A percentile compares a stretch with the other conserved stretches of the same genome.
These are phyloP conservation scores for Datisca glomerata DNA, from an alignment of 306 rosid species.

Conservation along the genomic window DNA sequence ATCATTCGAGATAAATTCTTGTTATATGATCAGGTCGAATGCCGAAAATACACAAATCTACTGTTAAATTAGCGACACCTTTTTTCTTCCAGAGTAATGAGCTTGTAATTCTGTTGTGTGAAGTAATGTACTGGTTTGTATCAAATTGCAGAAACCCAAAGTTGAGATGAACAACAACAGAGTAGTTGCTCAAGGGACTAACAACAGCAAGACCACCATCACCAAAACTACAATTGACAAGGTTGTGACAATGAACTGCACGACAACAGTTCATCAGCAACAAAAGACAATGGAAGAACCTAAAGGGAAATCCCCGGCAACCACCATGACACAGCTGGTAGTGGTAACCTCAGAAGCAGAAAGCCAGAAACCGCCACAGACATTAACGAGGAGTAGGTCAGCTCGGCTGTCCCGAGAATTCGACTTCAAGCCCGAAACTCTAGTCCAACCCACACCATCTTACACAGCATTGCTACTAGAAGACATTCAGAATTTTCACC, in stretches of 20 bases:
- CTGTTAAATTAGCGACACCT: no score
- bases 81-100: not conserved
- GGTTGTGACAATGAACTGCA: conserved; percentile 18
- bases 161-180: conserved; percentile 24
- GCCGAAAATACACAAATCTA: no score
- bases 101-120: not conserved
- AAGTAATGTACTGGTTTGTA: not conserved
- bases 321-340: conserved; percentile 17
- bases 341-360: conserved; percentile 22
- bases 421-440: conserved; percentile 49
- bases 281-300: conserved; percentile 21
- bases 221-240: conserved; percentile 22
- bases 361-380: conserved; percentile 27
- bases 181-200: conserved; percentile 16
- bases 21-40: no score
- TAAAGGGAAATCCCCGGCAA: conserved; percentile 16
- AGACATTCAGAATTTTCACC: conserved; percentile 92
- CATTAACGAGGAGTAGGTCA: conserved; percentile 70
- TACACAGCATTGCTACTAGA: conserved; percentile 66
- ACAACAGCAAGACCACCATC: conserved; percentile 19
- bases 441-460: conserved; percentile 34
- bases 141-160: conserved; percentile 67
- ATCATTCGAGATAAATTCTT: no score
- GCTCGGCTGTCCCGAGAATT: conserved; percentile 65
- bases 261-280: conserved; percentile 21